Evolutionary conservation across 768 basidiomycete genomes (phyloP).

Genomic region (Trametes gibbosa): DNA sequence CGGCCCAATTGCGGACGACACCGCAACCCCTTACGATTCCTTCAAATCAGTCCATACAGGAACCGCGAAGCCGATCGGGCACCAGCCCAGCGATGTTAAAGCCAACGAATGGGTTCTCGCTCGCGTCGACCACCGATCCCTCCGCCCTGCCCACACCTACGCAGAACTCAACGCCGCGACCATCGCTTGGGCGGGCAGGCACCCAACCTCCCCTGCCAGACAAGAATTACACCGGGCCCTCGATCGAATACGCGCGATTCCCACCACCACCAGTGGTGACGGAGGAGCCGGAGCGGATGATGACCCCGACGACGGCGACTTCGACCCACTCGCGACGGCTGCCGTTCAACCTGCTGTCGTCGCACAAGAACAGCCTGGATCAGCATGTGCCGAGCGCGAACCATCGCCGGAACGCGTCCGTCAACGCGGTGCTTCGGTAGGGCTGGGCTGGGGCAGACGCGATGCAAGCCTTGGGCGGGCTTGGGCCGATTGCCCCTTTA

Average conservation of each 20-base stretch:
- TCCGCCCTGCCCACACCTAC: slow-evolving; percentile 32
- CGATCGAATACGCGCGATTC: slow-evolving; percentile 68
- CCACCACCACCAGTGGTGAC: slow-evolving; percentile 55
- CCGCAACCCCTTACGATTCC: slow-evolving; percentile 36
- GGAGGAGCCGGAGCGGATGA: slow-evolving; percentile 36
- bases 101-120: slow-evolving; percentile 40
- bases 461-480: not conserved
- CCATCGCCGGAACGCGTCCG: slow-evolving; percentile 46
- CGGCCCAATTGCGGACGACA: slow-evolving; percentile 65
- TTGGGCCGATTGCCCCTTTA: not conserved
- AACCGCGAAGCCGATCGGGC: slow-evolving; percentile 58
- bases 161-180: slow-evolving; percentile 36
- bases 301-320: slow-evolving; percentile 44
- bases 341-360: slow-evolving; percentile 63
- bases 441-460: not conserved
- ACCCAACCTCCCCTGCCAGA: slow-evolving; percentile 26
- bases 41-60: slow-evolving; percentile 33
- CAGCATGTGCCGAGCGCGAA: slow-evolving; percentile 27
- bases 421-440: slow-evolving; percentile 24
- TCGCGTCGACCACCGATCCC: slow-evolving; percentile 29
- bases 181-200: slow-evolving; percentile 42
- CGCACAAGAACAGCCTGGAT: slow-evolving; percentile 33
- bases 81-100: slow-evolving; percentile 57
- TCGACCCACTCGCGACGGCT: slow-evolving; percentile 47
- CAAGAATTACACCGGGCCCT: slow-evolving; percentile 55